These are phyloP conservation scores for Tagetes patula DNA, from an alignment of 129 eudicot genomes.

Conservation along the genomic window DNA sequence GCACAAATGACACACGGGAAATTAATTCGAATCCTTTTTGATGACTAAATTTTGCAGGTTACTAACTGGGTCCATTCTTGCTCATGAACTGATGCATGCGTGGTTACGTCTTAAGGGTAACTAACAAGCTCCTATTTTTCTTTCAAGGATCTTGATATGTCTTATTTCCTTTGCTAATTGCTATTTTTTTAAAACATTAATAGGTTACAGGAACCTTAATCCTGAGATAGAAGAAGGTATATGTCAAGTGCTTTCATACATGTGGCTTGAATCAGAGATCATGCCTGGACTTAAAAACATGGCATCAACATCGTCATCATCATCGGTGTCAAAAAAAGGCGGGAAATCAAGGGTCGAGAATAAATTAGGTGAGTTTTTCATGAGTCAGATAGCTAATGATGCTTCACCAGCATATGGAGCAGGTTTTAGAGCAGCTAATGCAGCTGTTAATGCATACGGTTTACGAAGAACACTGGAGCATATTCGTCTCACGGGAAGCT, in stretches of 20 bases:
- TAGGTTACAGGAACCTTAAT: slow-evolving; percentile 77
- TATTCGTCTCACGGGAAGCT: slow-evolving; percentile 65
- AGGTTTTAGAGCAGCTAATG: slow-evolving; percentile 82
- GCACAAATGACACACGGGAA: background rate
- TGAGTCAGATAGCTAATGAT: slow-evolving; percentile 84
- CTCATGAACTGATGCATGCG: slow-evolving; percentile 95
- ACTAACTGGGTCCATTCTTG: slow-evolving; percentile 98
- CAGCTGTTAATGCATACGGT: slow-evolving; percentile 81
- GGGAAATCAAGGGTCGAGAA: slow-evolving; percentile 67
- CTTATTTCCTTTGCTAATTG: slow-evolving; percentile 1
- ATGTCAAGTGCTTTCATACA: slow-evolving; percentile 91
- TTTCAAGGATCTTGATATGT: slow-evolving; percentile 17
- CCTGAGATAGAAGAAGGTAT: slow-evolving; percentile 97
- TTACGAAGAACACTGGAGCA: slow-evolving; percentile 83
- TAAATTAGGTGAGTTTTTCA: slow-evolving; percentile 80
- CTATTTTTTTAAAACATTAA: background rate
- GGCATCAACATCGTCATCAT: slow-evolving; percentile 65
- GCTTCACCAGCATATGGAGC: slow-evolving; percentile 97
- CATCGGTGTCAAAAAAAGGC: slow-evolving; percentile 70
- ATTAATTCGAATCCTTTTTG: slow-evolving; percentile 9
- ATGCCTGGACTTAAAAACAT: slow-evolving; percentile 58
- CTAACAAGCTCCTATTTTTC: background rate
- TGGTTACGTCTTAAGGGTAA: slow-evolving; percentile 98
- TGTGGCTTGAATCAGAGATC: slow-evolving; percentile 99
- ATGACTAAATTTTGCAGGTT: slow-evolving; percentile 49